Percentiles rank a stretch among this genome's conserved stretches.
Conservation (phyloP, 2,329 filamentous ascomycete genomes). For the Didymella exigua region DNA sequence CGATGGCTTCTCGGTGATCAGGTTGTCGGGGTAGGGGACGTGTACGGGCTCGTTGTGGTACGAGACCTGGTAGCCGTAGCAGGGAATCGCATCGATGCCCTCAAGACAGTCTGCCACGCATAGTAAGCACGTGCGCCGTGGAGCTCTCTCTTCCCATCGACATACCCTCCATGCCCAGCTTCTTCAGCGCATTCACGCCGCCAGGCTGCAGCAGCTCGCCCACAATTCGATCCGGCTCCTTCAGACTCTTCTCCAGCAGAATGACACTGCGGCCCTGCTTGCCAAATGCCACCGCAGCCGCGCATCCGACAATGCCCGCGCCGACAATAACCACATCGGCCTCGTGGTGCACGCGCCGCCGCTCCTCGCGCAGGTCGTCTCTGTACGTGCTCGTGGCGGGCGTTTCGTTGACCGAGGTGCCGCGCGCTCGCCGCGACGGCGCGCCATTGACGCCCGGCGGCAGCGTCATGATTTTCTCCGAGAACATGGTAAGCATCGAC, state of each 20-base stretch:
- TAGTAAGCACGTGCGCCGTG: conserved; percentile 10
- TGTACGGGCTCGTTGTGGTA: conserved; percentile 75
- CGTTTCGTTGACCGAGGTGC: conserved; percentile 18
- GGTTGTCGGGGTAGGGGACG: conserved; percentile 78
- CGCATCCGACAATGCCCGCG: conserved; percentile 87
- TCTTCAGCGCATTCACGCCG: conserved; percentile 78
- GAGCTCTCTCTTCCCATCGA: neutral
- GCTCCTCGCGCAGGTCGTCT: conserved; percentile 48
- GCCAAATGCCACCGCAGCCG: conserved; percentile 80
- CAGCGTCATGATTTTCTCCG: conserved; percentile 31
- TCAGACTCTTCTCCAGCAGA: conserved; percentile 84
- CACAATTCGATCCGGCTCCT: conserved; percentile 93
- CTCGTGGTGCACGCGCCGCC: conserved; percentile 62
- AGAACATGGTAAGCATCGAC: conserved; percentile 36
- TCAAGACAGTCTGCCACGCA: conserved; percentile 71
- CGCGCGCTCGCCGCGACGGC: conserved; percentile 18
- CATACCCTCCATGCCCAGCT: conserved; percentile 70
- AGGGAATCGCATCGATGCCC: conserved; percentile 82
- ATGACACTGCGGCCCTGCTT: conserved; percentile 90
- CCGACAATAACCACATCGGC: conserved; percentile 90
- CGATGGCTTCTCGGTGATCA: conserved; percentile 44
- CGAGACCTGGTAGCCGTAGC: conserved; percentile 85
- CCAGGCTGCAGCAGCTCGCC: conserved; percentile 95
- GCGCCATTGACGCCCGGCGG: conserved; percentile 29
- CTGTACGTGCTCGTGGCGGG: conserved; percentile 22